A percentile compares a stretch with the other conserved stretches of the same genome.
Conservation (phyloP, 2,329 filamentous ascomycete species). For the Pseudogymnoascus pannorum region DNA sequence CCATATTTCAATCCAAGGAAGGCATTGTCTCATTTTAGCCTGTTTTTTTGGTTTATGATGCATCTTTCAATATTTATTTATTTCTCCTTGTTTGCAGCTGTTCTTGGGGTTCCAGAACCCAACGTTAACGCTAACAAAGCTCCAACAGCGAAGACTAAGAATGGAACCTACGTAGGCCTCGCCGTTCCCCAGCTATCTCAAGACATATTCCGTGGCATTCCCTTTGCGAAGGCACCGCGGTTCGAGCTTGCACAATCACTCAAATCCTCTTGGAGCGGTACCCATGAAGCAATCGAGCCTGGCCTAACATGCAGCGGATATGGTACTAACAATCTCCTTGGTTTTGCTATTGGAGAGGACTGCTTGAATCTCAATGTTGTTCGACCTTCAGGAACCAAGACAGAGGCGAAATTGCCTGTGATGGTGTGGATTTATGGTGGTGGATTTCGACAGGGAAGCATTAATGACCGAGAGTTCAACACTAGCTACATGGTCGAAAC, state of each 20-base stretch:
- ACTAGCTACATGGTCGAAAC: conserved; percentile 41
- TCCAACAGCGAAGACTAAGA: not conserved
- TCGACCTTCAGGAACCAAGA: conserved; percentile 23
- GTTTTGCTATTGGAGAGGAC: conserved; percentile 35
- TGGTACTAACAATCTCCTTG: conserved; percentile 9
- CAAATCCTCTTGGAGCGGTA: not conserved
- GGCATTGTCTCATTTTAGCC: not conserved
- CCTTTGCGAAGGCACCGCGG: conserved; percentile 13
- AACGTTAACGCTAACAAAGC: not conserved
- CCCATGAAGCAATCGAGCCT: not conserved
- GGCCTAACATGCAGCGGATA: not conserved
- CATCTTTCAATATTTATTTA: not conserved
- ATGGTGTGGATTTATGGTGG: conserved; percentile 59
- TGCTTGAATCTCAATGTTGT: conserved; percentile 48
- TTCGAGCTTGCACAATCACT: conserved; percentile 10
- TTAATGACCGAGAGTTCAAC: conserved; percentile 48
- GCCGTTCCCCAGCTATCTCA: conserved; percentile 10
- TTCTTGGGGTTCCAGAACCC: not conserved
- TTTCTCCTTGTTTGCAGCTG: not conserved
- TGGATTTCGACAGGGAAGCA: conserved; percentile 49
- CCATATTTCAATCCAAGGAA: not conserved
- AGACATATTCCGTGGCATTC: conserved; percentile 13
- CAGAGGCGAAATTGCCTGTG: conserved; percentile 36
- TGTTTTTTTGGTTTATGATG: not conserved
- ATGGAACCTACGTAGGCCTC: conserved; percentile 1